Percentiles rank a stretch among this genome's conserved stretches.
Evolutionary conservation across 371 early-diverging fungal species (phyloP).

Genomic region (Zopfochytrium polystomum): DNA sequence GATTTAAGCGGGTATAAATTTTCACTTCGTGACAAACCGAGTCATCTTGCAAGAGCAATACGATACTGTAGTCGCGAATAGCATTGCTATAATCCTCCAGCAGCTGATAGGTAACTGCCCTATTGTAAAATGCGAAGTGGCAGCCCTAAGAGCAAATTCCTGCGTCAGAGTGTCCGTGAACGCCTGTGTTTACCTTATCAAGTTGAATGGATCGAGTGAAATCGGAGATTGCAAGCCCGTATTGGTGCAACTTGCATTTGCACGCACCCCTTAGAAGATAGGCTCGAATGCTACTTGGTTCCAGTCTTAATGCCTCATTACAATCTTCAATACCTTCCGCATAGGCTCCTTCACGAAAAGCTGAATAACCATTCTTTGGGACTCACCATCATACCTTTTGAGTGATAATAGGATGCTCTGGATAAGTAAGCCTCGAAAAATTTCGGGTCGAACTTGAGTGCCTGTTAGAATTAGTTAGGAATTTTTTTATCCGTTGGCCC

Average conservation of each 20-base stretch:
- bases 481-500: background rate
- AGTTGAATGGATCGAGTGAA: conserved; percentile 45
- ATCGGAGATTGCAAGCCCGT: conserved; percentile 40
- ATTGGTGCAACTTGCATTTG: conserved; percentile 43
- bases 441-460: conserved; percentile 43
- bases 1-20: background rate
- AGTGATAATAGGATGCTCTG: conserved; percentile 43
- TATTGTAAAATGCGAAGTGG: conserved; percentile 51
- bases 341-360: conserved; percentile 22
- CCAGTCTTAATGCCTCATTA: conserved; percentile 44
- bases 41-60: conserved; percentile 41
- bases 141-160: conserved; percentile 19
- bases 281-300: conserved; percentile 49
- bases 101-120: conserved; percentile 49
- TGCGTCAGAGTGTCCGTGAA: background rate
- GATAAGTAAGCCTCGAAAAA: conserved; percentile 53
- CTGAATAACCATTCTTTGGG: background rate
- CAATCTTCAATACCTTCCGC: conserved; percentile 52
- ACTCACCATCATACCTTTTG: conserved; percentile 23
- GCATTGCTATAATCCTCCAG: conserved; percentile 42
- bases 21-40: no score
- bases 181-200: conserved; percentile 34
- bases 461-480: conserved; percentile 9
- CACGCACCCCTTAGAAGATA: conserved; percentile 47
- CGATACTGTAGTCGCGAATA: conserved; percentile 53